phyloP scores from a whole-genome alignment of 129 eudicot genomes.

The Lactuca saligna region DNA sequence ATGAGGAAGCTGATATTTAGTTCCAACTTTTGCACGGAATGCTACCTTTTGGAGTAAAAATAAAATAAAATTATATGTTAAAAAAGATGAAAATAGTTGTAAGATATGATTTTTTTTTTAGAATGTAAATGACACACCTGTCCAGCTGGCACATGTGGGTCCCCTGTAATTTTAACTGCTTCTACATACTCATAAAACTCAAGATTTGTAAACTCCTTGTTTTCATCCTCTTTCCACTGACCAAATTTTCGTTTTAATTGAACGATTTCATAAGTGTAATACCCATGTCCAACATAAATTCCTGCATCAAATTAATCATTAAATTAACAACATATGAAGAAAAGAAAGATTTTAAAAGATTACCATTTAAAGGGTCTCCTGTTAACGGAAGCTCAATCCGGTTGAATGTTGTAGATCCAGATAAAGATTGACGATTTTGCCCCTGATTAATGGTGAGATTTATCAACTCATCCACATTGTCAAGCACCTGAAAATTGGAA shows the following conservation, averaged over 20 bases:
- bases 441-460: constrained; percentile 59
- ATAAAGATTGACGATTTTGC: constrained; percentile 64
- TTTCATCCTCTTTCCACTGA: constrained; percentile 80
- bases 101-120: not conserved
- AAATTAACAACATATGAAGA: not conserved
- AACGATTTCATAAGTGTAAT: constrained; percentile 77
- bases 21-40: constrained; percentile 98
- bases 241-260: constrained; percentile 86
- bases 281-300: constrained; percentile 79
- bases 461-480: constrained; percentile 64
- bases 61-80: constrained; percentile 6
- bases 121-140: constrained; percentile 43
- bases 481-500: constrained; percentile 56
- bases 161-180: constrained; percentile 92
- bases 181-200: constrained; percentile 96
- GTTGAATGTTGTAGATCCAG: constrained; percentile 87
- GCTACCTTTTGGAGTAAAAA: constrained; percentile 58
- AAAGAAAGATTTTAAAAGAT: not conserved
- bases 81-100: constrained; percentile 1
- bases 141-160: constrained; percentile 91
- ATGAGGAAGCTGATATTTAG: constrained; percentile 87
- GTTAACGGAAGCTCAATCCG: constrained; percentile 70
- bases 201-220: constrained; percentile 45
- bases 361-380: constrained; percentile 84
- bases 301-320: constrained; percentile 41